Conservation (phyloP, 1,284 basidiomycete species). For the Rhodotorula sp. region DNA sequence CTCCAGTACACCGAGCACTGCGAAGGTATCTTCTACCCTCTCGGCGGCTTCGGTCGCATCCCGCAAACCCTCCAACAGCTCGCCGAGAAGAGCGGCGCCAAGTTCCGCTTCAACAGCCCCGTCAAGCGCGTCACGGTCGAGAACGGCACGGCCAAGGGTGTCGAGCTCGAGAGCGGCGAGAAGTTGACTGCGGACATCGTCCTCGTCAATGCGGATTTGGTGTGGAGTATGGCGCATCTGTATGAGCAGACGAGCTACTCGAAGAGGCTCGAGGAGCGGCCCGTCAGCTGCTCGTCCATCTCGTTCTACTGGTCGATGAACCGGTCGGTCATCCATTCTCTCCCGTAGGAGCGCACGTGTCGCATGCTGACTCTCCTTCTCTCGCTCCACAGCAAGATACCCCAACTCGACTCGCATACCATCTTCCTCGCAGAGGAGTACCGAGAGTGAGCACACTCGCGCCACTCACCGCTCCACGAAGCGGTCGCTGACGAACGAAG, state of each 20-base stretch:
- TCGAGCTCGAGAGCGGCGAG: slow-evolving; percentile 52
- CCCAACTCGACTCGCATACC: slow-evolving; percentile 54
- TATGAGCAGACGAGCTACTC: slow-evolving; percentile 49
- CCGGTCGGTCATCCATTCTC: slow-evolving; percentile 6
- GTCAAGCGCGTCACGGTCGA: slow-evolving; percentile 51
- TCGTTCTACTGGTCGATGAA: slow-evolving; percentile 58
- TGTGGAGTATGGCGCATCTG: slow-evolving; percentile 55
- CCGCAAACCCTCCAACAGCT: slow-evolving; percentile 53
- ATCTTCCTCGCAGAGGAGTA: slow-evolving; percentile 50
- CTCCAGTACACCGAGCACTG: slow-evolving; percentile 58
- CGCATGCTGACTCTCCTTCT: neutral
- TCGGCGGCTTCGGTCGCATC: slow-evolving; percentile 55
- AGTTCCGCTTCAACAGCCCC: slow-evolving; percentile 51
- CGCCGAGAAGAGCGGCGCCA: slow-evolving; percentile 50
- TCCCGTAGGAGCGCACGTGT: no score
- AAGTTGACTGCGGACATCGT: slow-evolving; percentile 54
- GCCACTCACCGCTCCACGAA: no score
- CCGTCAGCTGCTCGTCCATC: slow-evolving; percentile 55
- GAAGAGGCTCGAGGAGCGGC: slow-evolving; percentile 42
- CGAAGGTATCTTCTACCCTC: slow-evolving; percentile 57
- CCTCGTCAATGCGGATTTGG: slow-evolving; percentile 56
- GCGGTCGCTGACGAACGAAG: neutral
- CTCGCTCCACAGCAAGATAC: slow-evolving; percentile 44
- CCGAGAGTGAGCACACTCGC: slow-evolving; percentile 22
- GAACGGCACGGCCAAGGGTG: slow-evolving; percentile 49